Percentiles rank a stretch among this genome's conserved stretches.
phyloP scores from a whole-genome alignment of 192 early-diverging fungal genomes.

The Geranomyces michiganensis region DNA sequence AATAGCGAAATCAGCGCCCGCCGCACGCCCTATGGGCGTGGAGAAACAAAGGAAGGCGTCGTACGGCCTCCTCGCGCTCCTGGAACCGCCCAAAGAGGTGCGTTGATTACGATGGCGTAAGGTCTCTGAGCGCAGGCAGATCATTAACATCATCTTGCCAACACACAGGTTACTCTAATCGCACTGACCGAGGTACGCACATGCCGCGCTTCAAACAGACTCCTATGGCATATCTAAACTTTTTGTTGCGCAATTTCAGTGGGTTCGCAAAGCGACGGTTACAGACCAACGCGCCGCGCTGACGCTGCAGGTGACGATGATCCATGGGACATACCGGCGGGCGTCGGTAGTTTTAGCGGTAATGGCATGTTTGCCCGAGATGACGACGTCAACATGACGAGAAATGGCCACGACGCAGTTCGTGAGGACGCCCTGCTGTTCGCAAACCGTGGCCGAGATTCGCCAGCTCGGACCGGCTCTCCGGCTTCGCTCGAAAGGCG shows the following conservation, averaged over 20 bases:
- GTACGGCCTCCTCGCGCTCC: constrained; percentile 33
- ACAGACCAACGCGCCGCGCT: background rate
- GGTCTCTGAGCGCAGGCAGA: no score
- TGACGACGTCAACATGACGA: constrained; percentile 8
- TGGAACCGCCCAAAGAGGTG: constrained; percentile 29
- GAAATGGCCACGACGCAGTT: background rate
- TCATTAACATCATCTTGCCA: no score
- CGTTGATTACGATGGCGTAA: no score
- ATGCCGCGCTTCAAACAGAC: no score
- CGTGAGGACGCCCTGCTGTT: constrained; percentile 9
- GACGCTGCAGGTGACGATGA: constrained; percentile 31
- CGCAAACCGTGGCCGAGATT: constrained; percentile 21
- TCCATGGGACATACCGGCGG: constrained; percentile 35
- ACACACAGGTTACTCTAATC: constrained; percentile 31
- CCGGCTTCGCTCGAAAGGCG: constrained; percentile 12
- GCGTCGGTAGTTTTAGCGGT: constrained; percentile 35
- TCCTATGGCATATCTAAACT: no score
- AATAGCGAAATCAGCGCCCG: constrained; percentile 42
- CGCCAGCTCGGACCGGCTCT: constrained; percentile 28
- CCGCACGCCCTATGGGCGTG: constrained; percentile 25
- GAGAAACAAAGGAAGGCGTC: constrained; percentile 27
- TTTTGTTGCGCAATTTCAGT: no score
- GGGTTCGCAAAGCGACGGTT: constrained; percentile 14
- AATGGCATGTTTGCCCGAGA: constrained; percentile 32
- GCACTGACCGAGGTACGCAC: background rate